phyloP scores from a whole-genome alignment of 805 yeast genomes.

The Yarrowia sp. region DNA sequence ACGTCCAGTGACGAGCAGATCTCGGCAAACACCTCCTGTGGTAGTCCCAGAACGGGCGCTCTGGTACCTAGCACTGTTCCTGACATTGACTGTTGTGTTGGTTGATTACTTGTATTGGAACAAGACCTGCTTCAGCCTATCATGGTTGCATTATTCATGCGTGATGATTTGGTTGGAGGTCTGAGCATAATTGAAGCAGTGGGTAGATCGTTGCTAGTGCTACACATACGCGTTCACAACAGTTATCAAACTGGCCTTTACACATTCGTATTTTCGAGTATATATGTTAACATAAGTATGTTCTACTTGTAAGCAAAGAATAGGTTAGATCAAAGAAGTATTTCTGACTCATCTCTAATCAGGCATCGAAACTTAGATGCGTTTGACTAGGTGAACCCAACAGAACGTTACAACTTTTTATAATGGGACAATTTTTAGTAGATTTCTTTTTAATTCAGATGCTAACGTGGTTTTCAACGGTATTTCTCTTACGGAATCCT shows the following conservation, averaged over 20 bases:
- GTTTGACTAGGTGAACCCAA: background rate
- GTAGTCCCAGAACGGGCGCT: slow-evolving; percentile 12
- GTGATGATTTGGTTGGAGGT: slow-evolving; percentile 6
- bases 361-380: background rate
- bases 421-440: no score
- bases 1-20: slow-evolving; percentile 21
- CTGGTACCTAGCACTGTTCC: background rate
- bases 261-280: no score
- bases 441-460: no score
- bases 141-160: slow-evolving; percentile 19
- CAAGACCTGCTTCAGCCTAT: background rate
- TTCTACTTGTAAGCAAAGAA: no score
- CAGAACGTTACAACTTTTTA: background rate
- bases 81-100: background rate
- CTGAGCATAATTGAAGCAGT: no score
- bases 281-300: no score
- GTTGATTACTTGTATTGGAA: background rate
- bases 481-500: background rate
- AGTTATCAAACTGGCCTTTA: no score
- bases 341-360: no score
- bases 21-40: slow-evolving; percentile 21
- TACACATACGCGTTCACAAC: no score
- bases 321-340: no score
- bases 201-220: no score
- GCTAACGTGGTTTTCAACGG: no score